phyloP scores from a whole-genome alignment of 352 stramenopile species.

The Phytophthora agathidicida region DNA sequence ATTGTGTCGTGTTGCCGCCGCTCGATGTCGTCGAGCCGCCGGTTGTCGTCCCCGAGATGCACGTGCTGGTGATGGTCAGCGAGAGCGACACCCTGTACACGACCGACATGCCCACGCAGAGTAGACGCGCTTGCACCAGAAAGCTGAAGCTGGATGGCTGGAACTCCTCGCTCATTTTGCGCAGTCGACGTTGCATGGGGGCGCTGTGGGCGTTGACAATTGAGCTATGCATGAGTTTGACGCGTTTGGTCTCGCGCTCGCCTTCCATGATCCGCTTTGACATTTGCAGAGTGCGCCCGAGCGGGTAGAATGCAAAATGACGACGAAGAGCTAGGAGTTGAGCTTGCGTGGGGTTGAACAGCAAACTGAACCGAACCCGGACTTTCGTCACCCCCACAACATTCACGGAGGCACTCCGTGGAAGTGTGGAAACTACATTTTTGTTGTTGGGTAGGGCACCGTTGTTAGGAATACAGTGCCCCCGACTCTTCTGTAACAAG shows the following conservation, averaged over 20 bases:
- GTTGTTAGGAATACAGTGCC: too few species aligned
- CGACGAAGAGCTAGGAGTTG: constrained; percentile 31
- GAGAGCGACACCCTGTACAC: constrained; percentile 66
- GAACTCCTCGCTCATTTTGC: constrained; percentile 69
- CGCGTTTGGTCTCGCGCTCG: constrained; percentile 29
- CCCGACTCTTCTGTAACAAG: constrained; percentile 31
- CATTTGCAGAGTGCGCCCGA: constrained; percentile 15
- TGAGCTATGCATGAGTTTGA: constrained; percentile 32
- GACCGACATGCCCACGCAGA: constrained; percentile 62
- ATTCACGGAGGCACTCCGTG: constrained; percentile 5
- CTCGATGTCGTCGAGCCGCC: constrained; percentile 13
- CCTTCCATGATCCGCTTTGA: constrained; percentile 29
- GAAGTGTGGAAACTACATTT: constrained; percentile 23
- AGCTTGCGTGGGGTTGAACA: constrained; percentile 36
- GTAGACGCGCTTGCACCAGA: constrained; percentile 46
- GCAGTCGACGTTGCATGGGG: constrained; percentile 52
- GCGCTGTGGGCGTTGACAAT: constrained; percentile 10
- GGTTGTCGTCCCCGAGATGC: constrained; percentile 14
- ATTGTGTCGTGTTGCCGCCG: constrained; percentile 34
- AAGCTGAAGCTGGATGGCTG: constrained; percentile 54
- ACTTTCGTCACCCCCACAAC: constrained; percentile 14
- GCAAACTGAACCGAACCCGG: constrained; percentile 35
- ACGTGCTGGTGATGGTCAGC: constrained; percentile 27
- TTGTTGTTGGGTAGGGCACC: not conserved
- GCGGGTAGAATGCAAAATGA: constrained; percentile 33